Evolutionary conservation across 371 early-diverging fungal genomes (phyloP), one percentile per base, ranked within the genome.

Genomic region (Umbelopsis sp.): DNA sequence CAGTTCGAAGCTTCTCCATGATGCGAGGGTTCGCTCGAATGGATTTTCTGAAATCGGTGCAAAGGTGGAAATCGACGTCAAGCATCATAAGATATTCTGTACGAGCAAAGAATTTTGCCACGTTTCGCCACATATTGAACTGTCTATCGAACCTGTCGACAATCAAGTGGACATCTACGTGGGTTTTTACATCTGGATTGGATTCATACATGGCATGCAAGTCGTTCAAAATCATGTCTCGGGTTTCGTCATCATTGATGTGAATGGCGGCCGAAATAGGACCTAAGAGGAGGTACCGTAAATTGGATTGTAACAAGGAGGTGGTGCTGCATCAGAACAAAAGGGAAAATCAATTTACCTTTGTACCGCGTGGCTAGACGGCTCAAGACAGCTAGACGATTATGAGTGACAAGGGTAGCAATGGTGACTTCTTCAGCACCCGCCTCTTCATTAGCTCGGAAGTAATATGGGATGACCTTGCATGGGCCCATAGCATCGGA

Each of bases 111-210:
- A 90, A 78, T 63, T 87, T 80, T 51, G 91, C 91, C 11, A 90
- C 83, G 63, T 90, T 90, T 22, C 91, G 81, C 91, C 91, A 90
- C 86, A 87, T 81, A 62, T 90, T 90, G 77, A 90, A 90, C 69
- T 90, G 89, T 32, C 91, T 80, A 38, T 87, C 86, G 74, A 84
- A 90, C 63, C 76, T 82, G 70, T 90, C 91, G 1, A 86, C 72
- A 22, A 90, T 79, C 10, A 90, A 72, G 73, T 90, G 91, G 12
- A 88, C 76, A 72, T 90, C 91, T 12, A 89, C 88, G 69, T 80
- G 87, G 41, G 80, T 72, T 66, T 78, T 75, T 77, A 90, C 80
- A 41, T 81, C 80, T 37, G 82, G 82, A 69, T 87, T 87, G 4
- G 75, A 69, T n/a, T 72, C 65, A 70, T 83, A 85, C 50, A 86